Evolutionary conservation across 192 early-diverging fungal genomes (phyloP).

Genomic region (Paraglomus brasilianum): DNA sequence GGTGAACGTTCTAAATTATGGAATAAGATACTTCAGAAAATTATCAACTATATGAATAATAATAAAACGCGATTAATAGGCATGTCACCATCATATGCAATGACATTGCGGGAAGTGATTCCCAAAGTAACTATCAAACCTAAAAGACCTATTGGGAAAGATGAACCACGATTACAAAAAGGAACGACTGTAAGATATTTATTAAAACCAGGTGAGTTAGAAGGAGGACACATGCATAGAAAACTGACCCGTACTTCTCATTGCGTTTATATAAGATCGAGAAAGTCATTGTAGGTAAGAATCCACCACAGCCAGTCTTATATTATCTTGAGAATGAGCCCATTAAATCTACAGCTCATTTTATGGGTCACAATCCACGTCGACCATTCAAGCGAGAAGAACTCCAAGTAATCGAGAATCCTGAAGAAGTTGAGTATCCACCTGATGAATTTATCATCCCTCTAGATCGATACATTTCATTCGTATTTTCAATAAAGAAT

Average conservation of each 20-base stretch:
- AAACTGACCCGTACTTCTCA: slow-evolving; percentile 10
- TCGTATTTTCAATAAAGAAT: slow-evolving; percentile 1
- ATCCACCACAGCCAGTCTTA: slow-evolving; percentile 22
- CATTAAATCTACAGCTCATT: slow-evolving; percentile 18
- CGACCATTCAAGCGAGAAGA: slow-evolving; percentile 16
- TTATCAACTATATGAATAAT: slow-evolving; percentile 27
- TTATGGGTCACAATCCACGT: slow-evolving; percentile 12
- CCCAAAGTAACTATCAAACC: slow-evolving; percentile 7
- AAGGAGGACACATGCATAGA: slow-evolving; percentile 14
- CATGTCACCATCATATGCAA: not conserved
- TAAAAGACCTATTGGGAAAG: slow-evolving; percentile 25
- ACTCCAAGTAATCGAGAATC: slow-evolving; percentile 23
- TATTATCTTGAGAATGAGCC: slow-evolving; percentile 21
- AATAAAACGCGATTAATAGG: slow-evolving; percentile 20
- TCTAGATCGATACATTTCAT: slow-evolving; percentile 18
- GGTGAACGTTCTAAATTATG: slow-evolving; percentile 10
- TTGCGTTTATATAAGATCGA: slow-evolving; percentile 13
- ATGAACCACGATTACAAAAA: slow-evolving; percentile 23
- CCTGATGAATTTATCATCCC: slow-evolving; percentile 25
- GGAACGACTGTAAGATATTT: slow-evolving; percentile 11
- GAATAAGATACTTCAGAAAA: slow-evolving; percentile 17
- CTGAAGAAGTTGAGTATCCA: slow-evolving; percentile 17
- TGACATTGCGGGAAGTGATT: slow-evolving; percentile 20
- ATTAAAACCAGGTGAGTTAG: slow-evolving; percentile 19
- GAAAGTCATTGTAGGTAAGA: slow-evolving; percentile 14